These are phyloP conservation scores for Dioscorea dumetorum DNA, from an alignment of 106 monocot species.

Conservation along the genomic window DNA sequence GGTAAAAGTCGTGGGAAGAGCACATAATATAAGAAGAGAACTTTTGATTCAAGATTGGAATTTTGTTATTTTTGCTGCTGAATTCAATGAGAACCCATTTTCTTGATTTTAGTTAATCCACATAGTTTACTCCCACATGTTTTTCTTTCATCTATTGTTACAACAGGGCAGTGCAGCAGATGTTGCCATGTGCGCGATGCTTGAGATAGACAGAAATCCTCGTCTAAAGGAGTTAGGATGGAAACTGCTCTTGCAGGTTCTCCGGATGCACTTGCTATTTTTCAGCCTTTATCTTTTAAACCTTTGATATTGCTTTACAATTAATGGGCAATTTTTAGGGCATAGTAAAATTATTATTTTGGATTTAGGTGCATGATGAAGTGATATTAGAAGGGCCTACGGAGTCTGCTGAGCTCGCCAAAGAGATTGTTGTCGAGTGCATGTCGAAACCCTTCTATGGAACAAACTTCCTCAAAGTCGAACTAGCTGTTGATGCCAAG, in stretches of 20 bases:
- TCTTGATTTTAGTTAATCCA: no score
- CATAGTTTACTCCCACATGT: no score
- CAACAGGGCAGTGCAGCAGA: conserved; percentile 94
- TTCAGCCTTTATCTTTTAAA: neutral
- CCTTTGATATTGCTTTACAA: neutral
- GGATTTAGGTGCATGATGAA: conserved; percentile 88
- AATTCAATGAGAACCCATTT: no score
- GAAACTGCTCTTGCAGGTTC: conserved; percentile 86
- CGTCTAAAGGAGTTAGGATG: conserved; percentile 85
- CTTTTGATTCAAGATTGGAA: no score
- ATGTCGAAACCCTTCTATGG: conserved; percentile 95
- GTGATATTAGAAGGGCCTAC: conserved; percentile 94
- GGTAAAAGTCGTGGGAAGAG: no score
- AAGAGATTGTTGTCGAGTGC: conserved; percentile 84
- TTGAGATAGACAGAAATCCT: conserved; percentile 72
- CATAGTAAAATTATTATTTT: neutral
- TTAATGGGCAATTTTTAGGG: no score
- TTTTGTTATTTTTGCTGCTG: no score
- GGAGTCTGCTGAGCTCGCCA: conserved; percentile 83
- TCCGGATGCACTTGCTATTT: no score
- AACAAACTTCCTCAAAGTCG: conserved; percentile 64
- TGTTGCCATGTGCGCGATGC: conserved; percentile 99
- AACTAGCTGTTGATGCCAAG: conserved; percentile 85
- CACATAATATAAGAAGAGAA: no score
- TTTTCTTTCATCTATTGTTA: neutral